Base-by-base conservation (phyloP, 1,284 basidiomycete genomes). In the Cutaneotrichosporon cavernicola region DNA sequence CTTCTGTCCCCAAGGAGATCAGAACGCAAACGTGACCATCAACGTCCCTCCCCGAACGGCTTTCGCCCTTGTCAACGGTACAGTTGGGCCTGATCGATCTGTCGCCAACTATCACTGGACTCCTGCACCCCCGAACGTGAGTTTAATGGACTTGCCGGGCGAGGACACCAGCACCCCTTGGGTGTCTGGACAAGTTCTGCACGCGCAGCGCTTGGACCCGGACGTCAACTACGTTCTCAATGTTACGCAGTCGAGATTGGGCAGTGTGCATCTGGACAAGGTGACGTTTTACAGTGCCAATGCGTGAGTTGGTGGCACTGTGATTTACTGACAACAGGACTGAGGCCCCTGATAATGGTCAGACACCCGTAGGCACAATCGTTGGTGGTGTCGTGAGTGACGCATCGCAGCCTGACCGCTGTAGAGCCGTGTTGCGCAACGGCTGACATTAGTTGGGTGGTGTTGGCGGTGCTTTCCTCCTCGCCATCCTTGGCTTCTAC, bases 371-470 rank as follows among this genome's bases (percentile, higher is more conserved):
- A 3, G 55, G 55, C 13, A 14, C 55, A 9, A 56, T 56, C 36
- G 55, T 56, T 11, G 55, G 55, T 8, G 55, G 36, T 30, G 38
- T 40, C 38, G 55, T 56, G 22, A 40, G 55, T 43, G 22, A 21
- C 26, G 5, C 43, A 1, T 18, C n/a, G 1, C 43, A 46, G 11
- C 40, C 5, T 18, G 40, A 9, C 26, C 26, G 26, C 26, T 26
- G 26, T 26, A 26, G 1, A 26, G 26, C 26, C 26, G 1, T 26
- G 26, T 26, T 26, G 26, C 26, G 3, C 26, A n/a, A n/a, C 14
- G 16, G 40, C 22, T 30, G 40, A 30, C 38, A 30, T 13, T 9
- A 56, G 55, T 21, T 56, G 6, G 55, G 55, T 14, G 38, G 55
- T 9, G 55, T 56, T 21, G 21, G 38, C 16, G 55, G 55, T 18